Percentiles rank a stretch among this genome's conserved stretches.
phyloP scores from a whole-genome alignment of 2,329 filamentous ascomycete species.

The Pestalotiopsis fici region DNA sequence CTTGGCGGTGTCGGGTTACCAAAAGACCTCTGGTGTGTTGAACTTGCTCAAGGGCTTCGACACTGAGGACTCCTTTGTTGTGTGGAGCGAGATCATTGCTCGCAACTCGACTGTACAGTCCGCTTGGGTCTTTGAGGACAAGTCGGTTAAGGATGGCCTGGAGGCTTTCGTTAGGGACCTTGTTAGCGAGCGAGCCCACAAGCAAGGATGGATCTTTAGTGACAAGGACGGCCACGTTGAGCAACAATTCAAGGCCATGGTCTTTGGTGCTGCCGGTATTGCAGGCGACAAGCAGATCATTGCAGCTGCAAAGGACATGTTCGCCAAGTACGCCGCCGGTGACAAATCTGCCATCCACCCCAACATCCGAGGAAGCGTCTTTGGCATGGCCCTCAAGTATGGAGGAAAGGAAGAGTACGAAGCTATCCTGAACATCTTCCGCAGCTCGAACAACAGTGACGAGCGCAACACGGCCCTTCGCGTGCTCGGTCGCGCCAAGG shows the following conservation, averaged over 20 bases:
- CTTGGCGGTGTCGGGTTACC: conserved; percentile 85
- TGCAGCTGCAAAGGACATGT: conserved; percentile 85
- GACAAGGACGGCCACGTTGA: conserved; percentile 84
- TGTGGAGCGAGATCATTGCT: conserved; percentile 89
- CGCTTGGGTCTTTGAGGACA: conserved; percentile 87
- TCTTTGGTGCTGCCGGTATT: conserved; percentile 83
- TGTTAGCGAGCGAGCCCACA: conserved; percentile 77
- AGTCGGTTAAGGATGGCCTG: conserved; percentile 71
- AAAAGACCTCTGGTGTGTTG: conserved; percentile 87
- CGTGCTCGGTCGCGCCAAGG: conserved; percentile 75
- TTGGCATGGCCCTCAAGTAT: conserved; percentile 79
- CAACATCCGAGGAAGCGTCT: conserved; percentile 86
- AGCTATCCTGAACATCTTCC: conserved; percentile 73
- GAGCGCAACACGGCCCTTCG: conserved; percentile 92
- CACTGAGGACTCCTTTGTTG: conserved; percentile 83
- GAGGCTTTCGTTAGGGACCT: conserved; percentile 82
- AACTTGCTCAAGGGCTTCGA: conserved; percentile 85
- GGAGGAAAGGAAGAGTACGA: conserved; percentile 87
- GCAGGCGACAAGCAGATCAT: conserved; percentile 79
- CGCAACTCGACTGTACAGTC: conserved; percentile 77
- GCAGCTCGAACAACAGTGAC: conserved; percentile 73
- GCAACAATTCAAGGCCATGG: conserved; percentile 91
- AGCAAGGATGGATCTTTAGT: conserved; percentile 85
- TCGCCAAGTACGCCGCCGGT: conserved; percentile 78
- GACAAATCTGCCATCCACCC: conserved; percentile 84